Evolutionary conservation across 768 basidiomycete species (phyloP), one percentile per base, ranked within the genome.

Genomic region (Xerocomellus dryophilus): DNA sequence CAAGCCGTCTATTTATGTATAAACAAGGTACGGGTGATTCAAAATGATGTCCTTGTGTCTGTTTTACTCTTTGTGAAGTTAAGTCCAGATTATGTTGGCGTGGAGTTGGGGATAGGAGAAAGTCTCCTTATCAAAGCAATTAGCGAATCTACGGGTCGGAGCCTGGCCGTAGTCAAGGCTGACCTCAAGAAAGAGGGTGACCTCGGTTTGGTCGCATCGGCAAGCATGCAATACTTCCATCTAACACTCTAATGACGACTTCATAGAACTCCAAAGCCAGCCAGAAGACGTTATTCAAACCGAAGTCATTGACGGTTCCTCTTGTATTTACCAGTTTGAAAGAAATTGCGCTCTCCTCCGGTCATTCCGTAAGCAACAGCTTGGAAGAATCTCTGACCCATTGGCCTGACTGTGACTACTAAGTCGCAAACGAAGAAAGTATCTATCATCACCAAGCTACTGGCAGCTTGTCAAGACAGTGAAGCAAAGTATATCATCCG

Each of bases 401-500:
- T 53, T 40, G 25, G 2, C 18, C 32, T 46, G 43, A 56, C 35
- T 25, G 29, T 40, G 45, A 15, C 47, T 57, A 97, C n/a, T n/a
- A n/a, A n/a, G 91, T 95, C 95, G 0, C 95, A 98, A 83, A 80
- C 81, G 42, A 94, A 93, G 75, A 99, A 99, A 68, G 93, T 97
- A 11, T 87, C 88, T 0, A 90, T 96, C 56, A 94, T 99, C 66
- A 96, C 93, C 38, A 92, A 93, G 66, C 79, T 99, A 3, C 79
- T 99, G 3, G 94, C 95, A 4, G 86, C 93, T 1, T 98, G 95
- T 67, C 87, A 91, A 64, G 92, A 85, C 54, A 75, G 81, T 29
- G 97, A 99, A 73, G 95, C 97, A 21, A 98, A 98, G 67, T 99
- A 95, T 69, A 90, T 98, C 60, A 87, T 98, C 34, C 86, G 96